Evolutionary conservation across 495 filamentous ascomycete species (phyloP).

Genomic region (Penicillium herquei): DNA sequence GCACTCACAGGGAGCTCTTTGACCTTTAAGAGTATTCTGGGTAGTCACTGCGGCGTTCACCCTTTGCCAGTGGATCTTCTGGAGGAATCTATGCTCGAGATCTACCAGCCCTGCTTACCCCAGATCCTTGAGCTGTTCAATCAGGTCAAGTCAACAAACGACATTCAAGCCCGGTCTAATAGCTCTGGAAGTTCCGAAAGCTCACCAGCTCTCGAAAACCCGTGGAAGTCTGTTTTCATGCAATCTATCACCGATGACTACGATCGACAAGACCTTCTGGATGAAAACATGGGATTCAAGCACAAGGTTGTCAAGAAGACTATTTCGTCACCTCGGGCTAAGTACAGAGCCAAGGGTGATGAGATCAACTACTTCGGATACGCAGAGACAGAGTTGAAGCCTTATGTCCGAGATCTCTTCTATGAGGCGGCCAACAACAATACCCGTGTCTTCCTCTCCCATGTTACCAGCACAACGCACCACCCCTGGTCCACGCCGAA

Average conservation of each 20-base stretch:
- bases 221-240: conserved; percentile 47
- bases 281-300: conserved; percentile 41
- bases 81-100: conserved; percentile 38
- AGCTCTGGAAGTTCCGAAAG: conserved; percentile 12
- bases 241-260: conserved; percentile 48
- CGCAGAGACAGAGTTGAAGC: conserved; percentile 42
- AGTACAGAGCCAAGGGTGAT: conserved; percentile 28
- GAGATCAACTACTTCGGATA: conserved; percentile 48
- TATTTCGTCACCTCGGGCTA: conserved; percentile 23
- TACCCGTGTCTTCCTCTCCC: conserved; percentile 46
- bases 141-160: conserved; percentile 17
- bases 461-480: conserved; percentile 47
- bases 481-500: conserved; percentile 43
- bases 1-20: conserved; percentile 43
- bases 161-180: neutral
- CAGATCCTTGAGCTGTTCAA: conserved; percentile 47
- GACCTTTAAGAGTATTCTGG: conserved; percentile 46
- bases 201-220: conserved; percentile 11
- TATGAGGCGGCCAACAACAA: conserved; percentile 37
- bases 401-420: conserved; percentile 44
- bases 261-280: conserved; percentile 38
- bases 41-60: conserved; percentile 44
- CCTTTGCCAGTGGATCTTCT: conserved; percentile 46
- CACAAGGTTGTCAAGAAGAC: conserved; percentile 33
- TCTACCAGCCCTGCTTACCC: conserved; percentile 48